Evolutionary conservation across 2,329 filamentous ascomycete species (phyloP), one percentile per base, ranked within the genome.

Genomic region (Sporothrix brunneoviolacea): DNA sequence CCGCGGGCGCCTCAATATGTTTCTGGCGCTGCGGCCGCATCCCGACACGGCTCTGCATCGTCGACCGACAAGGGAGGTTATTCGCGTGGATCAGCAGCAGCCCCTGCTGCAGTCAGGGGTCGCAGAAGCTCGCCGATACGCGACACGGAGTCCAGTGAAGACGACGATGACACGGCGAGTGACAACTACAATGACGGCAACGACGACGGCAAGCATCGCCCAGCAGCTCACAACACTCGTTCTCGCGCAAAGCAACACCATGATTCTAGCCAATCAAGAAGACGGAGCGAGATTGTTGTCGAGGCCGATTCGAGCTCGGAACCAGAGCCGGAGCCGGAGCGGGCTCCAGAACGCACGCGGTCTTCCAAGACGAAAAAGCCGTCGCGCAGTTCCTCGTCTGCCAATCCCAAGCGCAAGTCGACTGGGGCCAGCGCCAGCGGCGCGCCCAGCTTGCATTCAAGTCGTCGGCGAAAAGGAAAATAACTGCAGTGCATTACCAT

Each of bases 271-370:
- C 32, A 35, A 5, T 36, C 54, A 4, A 30, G 49, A 13, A 39
- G 48, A 19, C 62, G 61, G n/a, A 66, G 68, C 43, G 65, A 67
- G 35, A 67, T 71, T 15, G 62, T 71, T 8, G 68, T 71, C 7
- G 67, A 70, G 52, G 65, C 65, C 39, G 62, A 61, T 24, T 58
- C 39, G 43, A 54, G 40, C 40, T 60, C 50, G 57, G 43, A 51
- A 30, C n/a, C 48, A 16, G 22, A 45, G 50, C 32, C 50, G 18
- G 49, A 57, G 8, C 55, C 53, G 15, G 55, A 61, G 24, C 49
- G 59, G 48, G 38, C 51, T 48, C 41, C 30, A 0, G 48, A 50
- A 12, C 50, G 43, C 19, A 30, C 50, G 21, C 41, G 27, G 42
- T 38, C 53, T 15, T n/a, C 46, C 21, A 53, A 53, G 35, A 64